Evolutionary conservation across 2,329 filamentous ascomycete species (phyloP).

Genomic region (Graphilbum ipis-grandicollis): DNA sequence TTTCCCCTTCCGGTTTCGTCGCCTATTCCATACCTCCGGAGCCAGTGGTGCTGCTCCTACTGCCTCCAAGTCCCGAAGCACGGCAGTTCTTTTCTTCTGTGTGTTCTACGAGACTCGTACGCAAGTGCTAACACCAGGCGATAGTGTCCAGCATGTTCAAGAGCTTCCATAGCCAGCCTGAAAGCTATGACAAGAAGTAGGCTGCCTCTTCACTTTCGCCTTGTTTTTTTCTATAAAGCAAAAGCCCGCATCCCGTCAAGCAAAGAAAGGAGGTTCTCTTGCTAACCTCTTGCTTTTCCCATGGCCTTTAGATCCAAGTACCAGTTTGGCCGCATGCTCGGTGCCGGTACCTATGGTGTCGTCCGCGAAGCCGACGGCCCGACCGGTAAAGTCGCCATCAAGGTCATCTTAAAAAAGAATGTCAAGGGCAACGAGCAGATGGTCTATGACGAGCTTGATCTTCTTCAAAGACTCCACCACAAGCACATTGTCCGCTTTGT

Average conservation of each 20-base stretch:
- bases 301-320: slow-evolving; percentile 51
- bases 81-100: background rate
- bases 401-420: slow-evolving; percentile 99
- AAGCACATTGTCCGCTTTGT: slow-evolving; percentile 94
- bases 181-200: slow-evolving; percentile 97
- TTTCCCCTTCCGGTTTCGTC: no score
- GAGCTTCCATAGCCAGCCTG: slow-evolving; percentile 89
- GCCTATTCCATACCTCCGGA: no score
- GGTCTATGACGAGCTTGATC: slow-evolving; percentile 93
- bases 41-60: no score
- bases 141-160: slow-evolving; percentile 80
- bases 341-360: slow-evolving; percentile 95
- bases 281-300: slow-evolving; percentile 4
- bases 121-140: background rate
- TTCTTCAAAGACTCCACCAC: slow-evolving; percentile 82
- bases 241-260: background rate
- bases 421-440: slow-evolving; percentile 96
- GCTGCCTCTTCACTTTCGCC: slow-evolving; percentile 7
- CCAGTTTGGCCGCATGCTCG: slow-evolving; percentile 80
- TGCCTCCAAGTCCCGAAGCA: background rate
- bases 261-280: background rate
- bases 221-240: background rate
- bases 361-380: slow-evolving; percentile 85
- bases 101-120: background rate
- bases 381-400: slow-evolving; percentile 77